These are phyloP conservation scores for Adansonia madagascariensis DNA, from an alignment of 441 rosid species.

Conservation along the genomic window DNA sequence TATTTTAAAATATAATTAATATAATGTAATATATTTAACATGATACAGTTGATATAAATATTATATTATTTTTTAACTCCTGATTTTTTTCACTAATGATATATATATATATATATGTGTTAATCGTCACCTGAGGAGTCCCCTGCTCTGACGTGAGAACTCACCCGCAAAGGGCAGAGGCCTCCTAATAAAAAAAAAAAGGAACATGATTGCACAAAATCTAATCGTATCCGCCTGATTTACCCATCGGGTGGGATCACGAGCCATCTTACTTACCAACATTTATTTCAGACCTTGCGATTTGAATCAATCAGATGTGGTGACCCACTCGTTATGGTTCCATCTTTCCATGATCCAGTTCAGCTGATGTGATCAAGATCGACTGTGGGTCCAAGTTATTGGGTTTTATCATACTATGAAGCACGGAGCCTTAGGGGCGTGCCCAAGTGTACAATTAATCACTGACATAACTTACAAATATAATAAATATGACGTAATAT, in stretches of 20 bases:
- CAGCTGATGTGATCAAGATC: background rate
- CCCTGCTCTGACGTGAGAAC: background rate
- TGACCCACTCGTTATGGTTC: background rate
- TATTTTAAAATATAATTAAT: too few relatives aligned
- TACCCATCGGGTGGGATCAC: background rate
- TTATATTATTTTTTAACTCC: too few relatives aligned
- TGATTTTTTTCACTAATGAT: too few relatives aligned
- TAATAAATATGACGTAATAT: too few relatives aligned
- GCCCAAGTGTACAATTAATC: too few relatives aligned
- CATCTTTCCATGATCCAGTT: background rate
- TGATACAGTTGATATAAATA: too few relatives aligned
- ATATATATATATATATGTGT: too few relatives aligned
- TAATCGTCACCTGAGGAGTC: background rate
- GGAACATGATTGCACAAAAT: background rate
- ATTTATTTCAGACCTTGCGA: background rate
- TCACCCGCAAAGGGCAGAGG: background rate
- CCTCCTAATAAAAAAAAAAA: background rate
- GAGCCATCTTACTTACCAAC: background rate
- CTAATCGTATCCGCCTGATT: constrained; percentile 1
- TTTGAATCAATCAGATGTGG: background rate
- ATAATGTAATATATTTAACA: too few relatives aligned
- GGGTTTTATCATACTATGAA: background rate
- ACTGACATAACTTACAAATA: too few relatives aligned
- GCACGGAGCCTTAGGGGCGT: too few relatives aligned
- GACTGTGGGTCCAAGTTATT: background rate